These are phyloP conservation scores for Neoboletus subvelutipes DNA, from an alignment of 768 basidiomycete species.

Conservation along the genomic window DNA sequence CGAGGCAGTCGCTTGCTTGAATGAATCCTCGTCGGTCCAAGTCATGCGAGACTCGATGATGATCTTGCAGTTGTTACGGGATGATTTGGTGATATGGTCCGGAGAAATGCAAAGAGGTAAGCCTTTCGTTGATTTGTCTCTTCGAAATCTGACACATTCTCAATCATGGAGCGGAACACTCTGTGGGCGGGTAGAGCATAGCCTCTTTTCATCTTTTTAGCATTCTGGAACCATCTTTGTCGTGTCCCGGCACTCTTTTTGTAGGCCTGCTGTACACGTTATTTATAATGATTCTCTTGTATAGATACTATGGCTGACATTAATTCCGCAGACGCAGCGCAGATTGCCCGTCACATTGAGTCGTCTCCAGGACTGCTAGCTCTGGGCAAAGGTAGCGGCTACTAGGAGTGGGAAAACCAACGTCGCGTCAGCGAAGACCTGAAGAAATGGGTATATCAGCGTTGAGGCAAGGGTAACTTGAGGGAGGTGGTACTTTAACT, in stretches of 20 bases:
- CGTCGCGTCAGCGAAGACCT: conserved; percentile 95
- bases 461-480: not conserved
- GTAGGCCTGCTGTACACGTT: conserved; percentile 8
- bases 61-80: conserved; percentile 78
- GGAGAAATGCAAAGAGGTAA: conserved; percentile 60
- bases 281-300: conserved; percentile 10
- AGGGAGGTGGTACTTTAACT: conserved; percentile 58
- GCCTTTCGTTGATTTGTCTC: not conserved
- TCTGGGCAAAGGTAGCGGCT: conserved; percentile 86
- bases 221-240: conserved; percentile 1
- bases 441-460: conserved; percentile 4
- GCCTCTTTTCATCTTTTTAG: not conserved
- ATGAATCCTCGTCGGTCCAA: conserved; percentile 41
- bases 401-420: conserved; percentile 94
- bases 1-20: conserved; percentile 74
- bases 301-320: not conserved
- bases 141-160: conserved; percentile 14
- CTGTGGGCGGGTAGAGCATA: conserved; percentile 15
- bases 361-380: conserved; percentile 12
- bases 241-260: not conserved
- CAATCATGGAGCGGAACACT: conserved; percentile 25
- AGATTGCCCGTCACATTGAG: not conserved
- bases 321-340: not conserved
- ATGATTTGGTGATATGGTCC: conserved; percentile 86
- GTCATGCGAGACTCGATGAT: conserved; percentile 71